A percentile compares a stretch with the other conserved stretches of the same genome.
These are phyloP conservation scores for Candida dubliniensis DNA, from an alignment of 1,139 yeast species.

Conservation along the genomic window DNA sequence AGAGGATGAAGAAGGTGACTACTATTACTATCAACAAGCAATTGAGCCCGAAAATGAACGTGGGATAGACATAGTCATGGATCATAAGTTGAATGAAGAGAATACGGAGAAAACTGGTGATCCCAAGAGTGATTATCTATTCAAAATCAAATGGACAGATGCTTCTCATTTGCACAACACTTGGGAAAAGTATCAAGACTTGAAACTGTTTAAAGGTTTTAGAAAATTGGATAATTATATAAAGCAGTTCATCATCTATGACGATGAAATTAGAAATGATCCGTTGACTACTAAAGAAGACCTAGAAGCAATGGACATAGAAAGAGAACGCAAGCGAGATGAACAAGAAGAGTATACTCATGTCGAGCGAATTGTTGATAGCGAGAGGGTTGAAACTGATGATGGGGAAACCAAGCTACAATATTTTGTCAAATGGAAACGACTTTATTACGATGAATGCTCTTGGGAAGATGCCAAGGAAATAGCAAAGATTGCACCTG, in stretches of 20 bases:
- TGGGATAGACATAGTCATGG: conserved; percentile 54
- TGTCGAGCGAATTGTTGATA: conserved; percentile 88
- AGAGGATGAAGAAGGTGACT: conserved; percentile 30
- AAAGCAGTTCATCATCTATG: conserved; percentile 70
- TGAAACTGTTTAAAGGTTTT: conserved; percentile 65
- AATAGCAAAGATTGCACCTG: conserved; percentile 82
- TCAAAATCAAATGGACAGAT: conserved; percentile 82
- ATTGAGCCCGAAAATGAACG: conserved; percentile 40
- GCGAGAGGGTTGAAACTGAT: conserved; percentile 64
- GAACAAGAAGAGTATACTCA: conserved; percentile 80
- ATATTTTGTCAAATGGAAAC: conserved; percentile 90
- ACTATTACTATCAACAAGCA: conserved; percentile 42
- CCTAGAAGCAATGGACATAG: conserved; percentile 89
- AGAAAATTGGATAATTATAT: conserved; percentile 90
- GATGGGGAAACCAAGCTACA: conserved; percentile 65
- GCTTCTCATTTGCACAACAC: conserved; percentile 92
- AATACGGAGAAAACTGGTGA: conserved; percentile 44
- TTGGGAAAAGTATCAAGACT: conserved; percentile 75
- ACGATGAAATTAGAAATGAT: conserved; percentile 74
- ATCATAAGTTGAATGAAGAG: conserved; percentile 46
- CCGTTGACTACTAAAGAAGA: conserved; percentile 86
- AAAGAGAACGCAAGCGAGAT: conserved; percentile 79
- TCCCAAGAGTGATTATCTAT: conserved; percentile 61
- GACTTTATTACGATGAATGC: conserved; percentile 90
- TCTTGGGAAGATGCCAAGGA: conserved; percentile 96